phyloP scores from a whole-genome alignment of 108 stramenopile genomes.

The Skeletonema tropicum region DNA sequence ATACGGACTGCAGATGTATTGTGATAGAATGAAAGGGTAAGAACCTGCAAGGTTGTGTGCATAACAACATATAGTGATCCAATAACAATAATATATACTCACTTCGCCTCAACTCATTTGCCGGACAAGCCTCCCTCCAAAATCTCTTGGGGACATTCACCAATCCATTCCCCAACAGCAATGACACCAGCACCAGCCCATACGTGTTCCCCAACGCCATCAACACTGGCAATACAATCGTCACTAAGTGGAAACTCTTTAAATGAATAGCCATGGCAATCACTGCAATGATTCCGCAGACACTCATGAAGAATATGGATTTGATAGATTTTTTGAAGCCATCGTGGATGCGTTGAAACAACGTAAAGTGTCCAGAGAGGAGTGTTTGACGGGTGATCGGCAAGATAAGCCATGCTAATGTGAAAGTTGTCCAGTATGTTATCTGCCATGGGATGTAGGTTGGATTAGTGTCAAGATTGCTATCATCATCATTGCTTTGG shows the following conservation, averaged over 20 bases:
- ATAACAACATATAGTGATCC: background rate
- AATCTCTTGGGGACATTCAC: slow-evolving; percentile 76
- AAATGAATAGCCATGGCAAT: slow-evolving; percentile 49
- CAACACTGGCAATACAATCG: slow-evolving; percentile 55
- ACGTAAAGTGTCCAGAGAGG: slow-evolving; percentile 68
- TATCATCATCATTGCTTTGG: slow-evolving; percentile 10
- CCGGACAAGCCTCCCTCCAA: slow-evolving; percentile 67
- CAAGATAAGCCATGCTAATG: slow-evolving; percentile 76
- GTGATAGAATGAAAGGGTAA: background rate
- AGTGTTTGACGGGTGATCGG: slow-evolving; percentile 66
- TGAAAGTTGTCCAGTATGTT: slow-evolving; percentile 80
- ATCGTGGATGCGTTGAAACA: slow-evolving; percentile 49
- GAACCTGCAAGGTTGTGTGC: background rate
- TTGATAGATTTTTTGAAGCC: slow-evolving; percentile 48
- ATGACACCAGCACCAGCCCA: slow-evolving; percentile 75
- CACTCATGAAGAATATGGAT: slow-evolving; percentile 16
- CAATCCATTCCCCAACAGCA: slow-evolving; percentile 81
- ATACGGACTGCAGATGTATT: slow-evolving; percentile 40
- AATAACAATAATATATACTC: background rate
- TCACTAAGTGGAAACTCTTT: slow-evolving; percentile 29
- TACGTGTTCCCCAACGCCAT: slow-evolving; percentile 90
- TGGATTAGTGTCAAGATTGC: slow-evolving; percentile 25
- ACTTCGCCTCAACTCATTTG: slow-evolving; percentile 56
- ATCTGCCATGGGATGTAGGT: slow-evolving; percentile 56
- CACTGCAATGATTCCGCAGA: slow-evolving; percentile 36